Percentiles rank a stretch among this genome's conserved stretches.
Evolutionary conservation across 768 basidiomycete genomes (phyloP).

Genomic region (Boletus tomentosulus): DNA sequence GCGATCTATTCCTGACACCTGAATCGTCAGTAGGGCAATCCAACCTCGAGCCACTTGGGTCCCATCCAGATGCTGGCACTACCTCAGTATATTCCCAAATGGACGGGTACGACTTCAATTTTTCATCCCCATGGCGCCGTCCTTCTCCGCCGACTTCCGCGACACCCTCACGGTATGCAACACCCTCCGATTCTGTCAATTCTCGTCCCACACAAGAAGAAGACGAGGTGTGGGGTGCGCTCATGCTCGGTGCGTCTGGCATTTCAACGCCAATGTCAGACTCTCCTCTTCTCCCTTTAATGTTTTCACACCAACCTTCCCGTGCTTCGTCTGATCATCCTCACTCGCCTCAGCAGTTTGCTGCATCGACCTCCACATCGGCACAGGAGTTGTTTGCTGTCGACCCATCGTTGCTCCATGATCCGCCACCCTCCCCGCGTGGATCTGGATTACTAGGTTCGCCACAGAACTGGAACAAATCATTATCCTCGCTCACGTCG

Average conservation of each 20-base stretch:
- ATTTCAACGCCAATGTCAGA: constrained; percentile 7
- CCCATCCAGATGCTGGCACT: not conserved
- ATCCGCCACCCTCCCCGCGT: not conserved
- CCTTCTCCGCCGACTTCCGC: not conserved
- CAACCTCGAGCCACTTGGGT: not conserved
- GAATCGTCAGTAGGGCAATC: not conserved
- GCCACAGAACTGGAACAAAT: not conserved
- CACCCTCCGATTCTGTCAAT: constrained; percentile 9
- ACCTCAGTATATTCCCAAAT: not conserved
- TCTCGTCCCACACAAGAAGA: constrained; percentile 13
- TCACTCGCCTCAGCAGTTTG: not conserved
- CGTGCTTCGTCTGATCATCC: not conserved
- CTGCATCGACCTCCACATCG: not conserved
- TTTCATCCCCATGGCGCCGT: not conserved
- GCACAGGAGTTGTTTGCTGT: not conserved
- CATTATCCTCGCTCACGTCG: constrained; percentile 19
- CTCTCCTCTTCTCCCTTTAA: not conserved
- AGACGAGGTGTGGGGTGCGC: constrained; percentile 19
- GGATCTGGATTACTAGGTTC: not conserved
- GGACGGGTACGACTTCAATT: not conserved
- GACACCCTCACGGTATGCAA: constrained; percentile 1
- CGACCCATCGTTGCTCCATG: constrained; percentile 12
- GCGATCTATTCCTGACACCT: not conserved
- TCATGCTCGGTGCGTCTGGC: constrained; percentile 12
- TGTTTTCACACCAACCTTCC: constrained; percentile 2